Percentiles rank a stretch among this genome's conserved stretches.
These are phyloP conservation scores for Pichia kudriavzevii DNA, from an alignment of 1,139 yeast species.

Conservation along the genomic window DNA sequence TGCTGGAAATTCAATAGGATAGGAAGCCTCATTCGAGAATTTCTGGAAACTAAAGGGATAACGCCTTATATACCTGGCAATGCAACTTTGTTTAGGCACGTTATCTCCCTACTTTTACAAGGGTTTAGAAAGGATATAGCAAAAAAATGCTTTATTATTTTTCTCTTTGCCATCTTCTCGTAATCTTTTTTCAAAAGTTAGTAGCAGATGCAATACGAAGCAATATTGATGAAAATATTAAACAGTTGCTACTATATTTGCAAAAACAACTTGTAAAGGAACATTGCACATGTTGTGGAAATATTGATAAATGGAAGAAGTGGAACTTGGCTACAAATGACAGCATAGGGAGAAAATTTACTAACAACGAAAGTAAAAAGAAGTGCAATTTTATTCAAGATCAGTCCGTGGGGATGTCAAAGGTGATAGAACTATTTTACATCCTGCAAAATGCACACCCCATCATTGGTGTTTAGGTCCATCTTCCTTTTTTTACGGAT, in stretches of 20 bases:
- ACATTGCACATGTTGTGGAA: slow-evolving; percentile 18
- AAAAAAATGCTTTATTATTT: slow-evolving; percentile 21
- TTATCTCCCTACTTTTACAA: slow-evolving; percentile 16
- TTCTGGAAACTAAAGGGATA: slow-evolving; percentile 17
- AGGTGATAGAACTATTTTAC: too few relatives aligned
- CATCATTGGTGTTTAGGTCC: too few relatives aligned
- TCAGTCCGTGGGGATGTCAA: too few relatives aligned
- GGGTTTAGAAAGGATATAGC: slow-evolving; percentile 18
- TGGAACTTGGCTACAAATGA: slow-evolving; percentile 8
- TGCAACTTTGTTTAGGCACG: slow-evolving; percentile 16
- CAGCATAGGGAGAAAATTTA: background rate
- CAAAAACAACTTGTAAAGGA: slow-evolving; percentile 17
- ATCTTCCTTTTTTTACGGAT: too few relatives aligned
- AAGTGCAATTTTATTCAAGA: too few relatives aligned
- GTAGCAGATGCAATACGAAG: slow-evolving; percentile 14
- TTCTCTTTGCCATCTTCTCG: slow-evolving; percentile 23
- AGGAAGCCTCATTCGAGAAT: slow-evolving; percentile 12
- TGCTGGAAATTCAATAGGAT: slow-evolving; percentile 30
- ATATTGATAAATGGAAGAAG: slow-evolving; percentile 5
- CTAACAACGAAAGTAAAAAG: background rate
- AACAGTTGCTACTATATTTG: slow-evolving; percentile 17
- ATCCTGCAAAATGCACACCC: too few relatives aligned
- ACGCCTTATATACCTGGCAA: slow-evolving; percentile 19
- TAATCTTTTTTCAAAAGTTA: slow-evolving; percentile 16
- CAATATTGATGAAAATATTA: slow-evolving; percentile 8